These are phyloP conservation scores for Rhododendron kiyosumense DNA, from an alignment of 148 eudicot genomes.

Conservation along the genomic window DNA sequence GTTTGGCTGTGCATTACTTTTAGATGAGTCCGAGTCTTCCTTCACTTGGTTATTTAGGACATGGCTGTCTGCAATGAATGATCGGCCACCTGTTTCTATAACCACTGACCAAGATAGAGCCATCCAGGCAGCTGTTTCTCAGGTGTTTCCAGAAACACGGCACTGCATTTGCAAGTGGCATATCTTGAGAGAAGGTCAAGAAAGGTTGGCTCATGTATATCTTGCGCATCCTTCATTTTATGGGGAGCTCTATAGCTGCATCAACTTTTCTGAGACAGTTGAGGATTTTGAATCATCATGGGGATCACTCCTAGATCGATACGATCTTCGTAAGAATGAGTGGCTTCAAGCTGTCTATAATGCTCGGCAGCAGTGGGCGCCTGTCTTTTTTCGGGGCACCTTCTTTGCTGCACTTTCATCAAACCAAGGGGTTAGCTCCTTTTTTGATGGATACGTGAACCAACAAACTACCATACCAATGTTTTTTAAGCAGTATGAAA, in stretches of 20 bases:
- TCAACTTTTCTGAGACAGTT: slow-evolving; percentile 31
- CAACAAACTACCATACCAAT: slow-evolving; percentile 28
- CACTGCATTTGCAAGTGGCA: slow-evolving; percentile 37
- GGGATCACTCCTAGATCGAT: slow-evolving; percentile 23
- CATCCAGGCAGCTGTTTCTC: slow-evolving; percentile 22
- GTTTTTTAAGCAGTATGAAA: slow-evolving; percentile 32
- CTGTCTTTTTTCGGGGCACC: slow-evolving; percentile 28
- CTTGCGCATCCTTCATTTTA: slow-evolving; percentile 32
- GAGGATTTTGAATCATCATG: slow-evolving; percentile 33
- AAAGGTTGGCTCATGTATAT: slow-evolving; percentile 29
- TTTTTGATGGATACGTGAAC: slow-evolving; percentile 31
- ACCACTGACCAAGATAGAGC: slow-evolving; percentile 34
- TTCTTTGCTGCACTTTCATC: slow-evolving; percentile 33
- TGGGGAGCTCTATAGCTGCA: slow-evolving; percentile 28
- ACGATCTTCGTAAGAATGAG: slow-evolving; percentile 21
- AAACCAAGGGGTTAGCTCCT: slow-evolving; percentile 26
- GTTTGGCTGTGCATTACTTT: slow-evolving; percentile 26
- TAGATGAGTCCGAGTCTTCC: slow-evolving; percentile 28
- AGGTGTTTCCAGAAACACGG: slow-evolving; percentile 25
- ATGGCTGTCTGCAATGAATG: slow-evolving; percentile 24
- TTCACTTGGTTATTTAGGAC: slow-evolving; percentile 28
- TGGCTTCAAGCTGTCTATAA: slow-evolving; percentile 38
- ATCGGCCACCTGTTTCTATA: slow-evolving; percentile 20
- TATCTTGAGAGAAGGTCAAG: slow-evolving; percentile 33
- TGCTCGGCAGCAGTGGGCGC: slow-evolving; percentile 35